Evolutionary conservation across 75 land plant species (phyloP).

Genomic region (Adiantum capillusveneris): DNA sequence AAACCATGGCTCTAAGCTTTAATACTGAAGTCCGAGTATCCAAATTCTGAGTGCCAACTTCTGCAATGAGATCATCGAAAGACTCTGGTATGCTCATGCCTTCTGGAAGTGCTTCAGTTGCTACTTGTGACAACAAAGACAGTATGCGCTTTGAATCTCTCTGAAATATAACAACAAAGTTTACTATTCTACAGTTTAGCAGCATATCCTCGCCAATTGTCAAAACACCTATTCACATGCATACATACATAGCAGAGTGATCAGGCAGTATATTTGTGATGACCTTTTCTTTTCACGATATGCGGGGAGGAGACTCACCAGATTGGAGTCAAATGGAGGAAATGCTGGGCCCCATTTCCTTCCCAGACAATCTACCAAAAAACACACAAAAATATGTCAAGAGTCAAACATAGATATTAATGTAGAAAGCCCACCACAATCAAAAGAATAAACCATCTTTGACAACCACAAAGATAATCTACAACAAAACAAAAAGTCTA

Average conservation of each 20-base stretch:
- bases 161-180: constrained; percentile 45
- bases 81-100: constrained; percentile 50
- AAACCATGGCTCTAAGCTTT: constrained; percentile 75
- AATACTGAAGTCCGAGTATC: constrained; percentile 55
- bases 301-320: not conserved
- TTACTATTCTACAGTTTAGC: no score
- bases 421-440: no score
- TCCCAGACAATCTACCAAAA: constrained; percentile 73
- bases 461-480: no score
- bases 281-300: no score
- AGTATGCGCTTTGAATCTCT: constrained; percentile 51
- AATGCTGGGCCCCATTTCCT: constrained; percentile 74
- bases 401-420: no score
- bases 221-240: not conserved
- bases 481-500: no score
- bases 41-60: constrained; percentile 38
- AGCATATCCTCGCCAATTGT: not conserved
- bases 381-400: not conserved
- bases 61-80: constrained; percentile 56
- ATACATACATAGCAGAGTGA: no score
- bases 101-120: constrained; percentile 26
- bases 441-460: no score
- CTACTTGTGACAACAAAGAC: constrained; percentile 41
- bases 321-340: constrained; percentile 10
- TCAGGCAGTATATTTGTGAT: no score